Base-by-base conservation (phyloP, 192 early-diverging fungal species). In the Tieghemiomyces parasiticus region DNA sequence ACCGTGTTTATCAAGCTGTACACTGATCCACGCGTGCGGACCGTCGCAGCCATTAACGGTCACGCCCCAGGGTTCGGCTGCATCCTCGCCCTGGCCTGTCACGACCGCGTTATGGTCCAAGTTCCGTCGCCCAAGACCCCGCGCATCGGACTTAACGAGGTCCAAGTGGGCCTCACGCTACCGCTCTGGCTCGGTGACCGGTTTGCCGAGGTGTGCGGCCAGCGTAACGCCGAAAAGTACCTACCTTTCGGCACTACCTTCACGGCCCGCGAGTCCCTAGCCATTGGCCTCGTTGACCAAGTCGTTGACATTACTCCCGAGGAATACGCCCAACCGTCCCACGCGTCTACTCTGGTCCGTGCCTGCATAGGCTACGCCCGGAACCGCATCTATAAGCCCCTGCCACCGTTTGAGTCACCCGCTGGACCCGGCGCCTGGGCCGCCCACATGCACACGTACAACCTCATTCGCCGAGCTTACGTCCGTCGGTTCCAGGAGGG, bases 1-100 rank as follows among this genome's bases (percentile, higher is more conserved):
- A 2, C 16, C 13, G 24, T 24, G 24, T 52, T 25, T 52, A 30
- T 30, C 24, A 14, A 24, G 20, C 14, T 52, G 2, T 52, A 52
- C 50, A 52, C 24, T 8, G 26, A 25, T 52, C 13, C 50, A 14
- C 50, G 50, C 30, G 26, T 52, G 16, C 50, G 50, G 2, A 52
- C 50, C 50, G 50, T 52, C 0, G 50, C 50, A 13, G 50, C 50
- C 1, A 52, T 52, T 30, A 52, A 52, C 26, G 50, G 50, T 16
- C 30, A 29, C 50, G 50, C 50, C 50, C 50, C 50, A 2, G 50
- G 50, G 8, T 29, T 52, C 12, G 50, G 50, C 26, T 20, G 22
- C 30, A 52, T 52, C 26, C 8, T 52, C 20, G 24, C 50, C 6
- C 50, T 52, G 50, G 50, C 26, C 24, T 52, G 50, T 25, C 50